A percentile compares a stretch with the other conserved stretches of the same genome.
These are phyloP conservation scores for Xylariaceae sp. DNA, from an alignment of 2,329 filamentous ascomycete genomes.

Conservation along the genomic window DNA sequence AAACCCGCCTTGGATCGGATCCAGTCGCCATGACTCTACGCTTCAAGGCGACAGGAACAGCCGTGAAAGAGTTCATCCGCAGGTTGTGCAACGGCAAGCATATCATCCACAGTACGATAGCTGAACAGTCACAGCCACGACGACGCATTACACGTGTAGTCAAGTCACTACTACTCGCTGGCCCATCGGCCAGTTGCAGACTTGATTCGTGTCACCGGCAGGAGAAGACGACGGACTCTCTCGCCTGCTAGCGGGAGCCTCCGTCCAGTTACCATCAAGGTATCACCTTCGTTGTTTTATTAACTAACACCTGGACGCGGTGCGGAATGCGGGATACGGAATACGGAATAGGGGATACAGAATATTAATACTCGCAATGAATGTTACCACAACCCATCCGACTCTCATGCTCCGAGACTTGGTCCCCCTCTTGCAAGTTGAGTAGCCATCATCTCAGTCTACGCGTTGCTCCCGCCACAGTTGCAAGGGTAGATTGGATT, in stretches of 20 bases:
- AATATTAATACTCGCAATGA: neutral
- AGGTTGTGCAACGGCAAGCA: too few relatives aligned
- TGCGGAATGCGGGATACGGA: neutral
- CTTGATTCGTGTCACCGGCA: neutral
- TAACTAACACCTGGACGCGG: neutral
- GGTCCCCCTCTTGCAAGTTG: neutral
- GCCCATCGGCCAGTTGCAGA: neutral
- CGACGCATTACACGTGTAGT: too few relatives aligned
- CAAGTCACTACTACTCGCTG: too few relatives aligned
- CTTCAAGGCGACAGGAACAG: neutral
- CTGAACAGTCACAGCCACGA: too few relatives aligned
- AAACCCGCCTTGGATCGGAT: neutral
- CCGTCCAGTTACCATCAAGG: neutral
- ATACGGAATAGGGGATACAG: too few relatives aligned
- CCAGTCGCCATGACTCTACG: neutral
- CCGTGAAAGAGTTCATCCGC: neutral
- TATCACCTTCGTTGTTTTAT: neutral
- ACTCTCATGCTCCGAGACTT: neutral
- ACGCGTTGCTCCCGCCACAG: constrained; percentile 3
- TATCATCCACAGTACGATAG: too few relatives aligned
- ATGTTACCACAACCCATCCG: neutral
- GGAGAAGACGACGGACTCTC: neutral
- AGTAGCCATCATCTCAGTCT: neutral
- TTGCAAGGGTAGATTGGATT: constrained; percentile 15
- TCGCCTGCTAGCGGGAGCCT: neutral